Evolutionary conservation across 139 green algal genomes (phyloP), one percentile per base, ranked within the genome.

Genomic region (Chlamydomonas schloesseri): DNA sequence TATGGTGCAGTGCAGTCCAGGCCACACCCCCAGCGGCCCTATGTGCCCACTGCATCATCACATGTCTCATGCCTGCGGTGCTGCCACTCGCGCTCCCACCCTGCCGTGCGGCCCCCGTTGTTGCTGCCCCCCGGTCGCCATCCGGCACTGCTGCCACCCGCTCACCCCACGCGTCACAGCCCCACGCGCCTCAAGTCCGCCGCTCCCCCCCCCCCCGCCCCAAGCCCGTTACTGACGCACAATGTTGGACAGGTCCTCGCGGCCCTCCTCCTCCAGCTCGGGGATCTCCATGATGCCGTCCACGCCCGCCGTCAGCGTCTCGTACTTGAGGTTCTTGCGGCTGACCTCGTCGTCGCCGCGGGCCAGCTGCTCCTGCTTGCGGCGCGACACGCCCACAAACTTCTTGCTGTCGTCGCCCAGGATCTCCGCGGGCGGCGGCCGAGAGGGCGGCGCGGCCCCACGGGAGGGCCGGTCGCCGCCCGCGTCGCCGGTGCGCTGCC

Each of bases 201-300:
- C 34, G 64, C 29, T 21, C 64, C 64, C 64, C 34, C 64, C 29
- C n/a, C 9, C n/a, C 14, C 68, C 15, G n/a, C n/a, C n/a, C n/a
- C n/a, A n/a, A n/a, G n/a, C n/a, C n/a, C n/a, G n/a, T n/a, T n/a
- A n/a, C n/a, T n/a, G n/a, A 76, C 91, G 42, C 57, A 94, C 91
- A 84, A 92, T 36, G 50, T 71, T 77, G 37, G 85, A 89, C 21
- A 94, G 76, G 86, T 94, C 89, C 73, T 94, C 91, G 68, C 87
- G 89, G 53, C 91, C 91, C 73, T 93, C 91, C 33, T 94, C 91
- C 73, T 93, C 91, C 29, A 94, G 81, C 87, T 94, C 91, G 23
- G 88, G 88, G 47, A 94, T 90, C 26, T 91, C 88, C 73, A 91
- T 81, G 65, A 89, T 87, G 11, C 68, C 83, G 24, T 87, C 88